Conservation (phyloP, 208 protist genomes). For the Leishmania major region DNA sequence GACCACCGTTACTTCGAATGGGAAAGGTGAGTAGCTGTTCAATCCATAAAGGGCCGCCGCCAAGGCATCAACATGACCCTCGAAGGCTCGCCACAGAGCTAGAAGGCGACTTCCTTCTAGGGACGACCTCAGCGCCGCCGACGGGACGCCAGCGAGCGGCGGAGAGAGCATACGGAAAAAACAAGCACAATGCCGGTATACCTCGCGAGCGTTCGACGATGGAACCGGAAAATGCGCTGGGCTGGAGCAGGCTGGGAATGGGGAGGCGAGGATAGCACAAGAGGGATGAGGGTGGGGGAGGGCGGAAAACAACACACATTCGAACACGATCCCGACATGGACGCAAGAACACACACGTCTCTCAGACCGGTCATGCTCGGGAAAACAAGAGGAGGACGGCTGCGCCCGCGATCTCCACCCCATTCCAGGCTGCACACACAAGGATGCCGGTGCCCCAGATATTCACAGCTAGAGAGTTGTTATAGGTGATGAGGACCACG, state of each 20-base stretch:
- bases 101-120: constrained; percentile 7
- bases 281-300: background rate
- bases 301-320: background rate
- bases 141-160: background rate
- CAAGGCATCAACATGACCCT: constrained; percentile 10
- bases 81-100: background rate
- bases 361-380: background rate
- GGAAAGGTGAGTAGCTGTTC: constrained; percentile 9
- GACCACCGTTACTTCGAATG: constrained; percentile 11
- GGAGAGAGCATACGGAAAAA: background rate
- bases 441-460: background rate
- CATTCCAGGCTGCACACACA: background rate
- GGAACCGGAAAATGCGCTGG: background rate
- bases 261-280: background rate
- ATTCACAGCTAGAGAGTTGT: background rate
- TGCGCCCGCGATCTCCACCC: no score
- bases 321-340: background rate
- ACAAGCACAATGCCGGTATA: background rate
- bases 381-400: background rate
- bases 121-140: background rate
- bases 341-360: background rate
- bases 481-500: background rate
- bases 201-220: background rate
- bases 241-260: no score
- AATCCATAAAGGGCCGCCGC: background rate